phyloP scores from a whole-genome alignment of 2,329 filamentous ascomycete species.

The Teratosphaeria viscida region DNA sequence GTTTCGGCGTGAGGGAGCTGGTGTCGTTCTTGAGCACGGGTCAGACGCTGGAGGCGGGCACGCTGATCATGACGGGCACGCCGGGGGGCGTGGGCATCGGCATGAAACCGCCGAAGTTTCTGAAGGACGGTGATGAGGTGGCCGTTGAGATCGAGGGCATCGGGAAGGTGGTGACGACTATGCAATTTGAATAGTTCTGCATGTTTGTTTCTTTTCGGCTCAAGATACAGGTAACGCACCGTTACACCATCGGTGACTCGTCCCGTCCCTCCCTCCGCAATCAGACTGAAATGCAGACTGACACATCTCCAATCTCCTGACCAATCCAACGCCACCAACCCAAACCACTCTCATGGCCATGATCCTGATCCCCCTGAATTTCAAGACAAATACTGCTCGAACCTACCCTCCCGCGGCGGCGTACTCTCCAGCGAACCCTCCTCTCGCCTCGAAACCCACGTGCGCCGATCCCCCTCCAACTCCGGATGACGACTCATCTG shows the following conservation, averaged over 20 bases:
- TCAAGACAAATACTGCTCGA: slow-evolving; percentile 18
- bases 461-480: slow-evolving; percentile 16
- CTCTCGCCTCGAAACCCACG: slow-evolving; percentile 12
- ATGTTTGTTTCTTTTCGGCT: neutral
- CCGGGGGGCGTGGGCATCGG: slow-evolving; percentile 29
- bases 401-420: slow-evolving; percentile 21
- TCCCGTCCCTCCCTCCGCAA: neutral
- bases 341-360: neutral
- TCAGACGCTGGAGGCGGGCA: slow-evolving; percentile 37
- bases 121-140: slow-evolving; percentile 26
- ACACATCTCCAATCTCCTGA: neutral
- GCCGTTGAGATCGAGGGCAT: slow-evolving; percentile 24
- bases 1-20: slow-evolving; percentile 33
- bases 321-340: neutral
- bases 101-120: slow-evolving; percentile 22
- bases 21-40: slow-evolving; percentile 25
- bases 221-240: neutral
- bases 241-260: neutral
- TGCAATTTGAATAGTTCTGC: slow-evolving; percentile 21
- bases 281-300: neutral
- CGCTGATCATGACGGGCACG: slow-evolving; percentile 42
- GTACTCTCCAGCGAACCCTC: slow-evolving; percentile 18
- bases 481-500: slow-evolving; percentile 5
- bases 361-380: neutral
- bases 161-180: slow-evolving; percentile 23